These are phyloP conservation scores for Pholiota molesta DNA, from an alignment of 768 basidiomycete genomes.

Conservation along the genomic window DNA sequence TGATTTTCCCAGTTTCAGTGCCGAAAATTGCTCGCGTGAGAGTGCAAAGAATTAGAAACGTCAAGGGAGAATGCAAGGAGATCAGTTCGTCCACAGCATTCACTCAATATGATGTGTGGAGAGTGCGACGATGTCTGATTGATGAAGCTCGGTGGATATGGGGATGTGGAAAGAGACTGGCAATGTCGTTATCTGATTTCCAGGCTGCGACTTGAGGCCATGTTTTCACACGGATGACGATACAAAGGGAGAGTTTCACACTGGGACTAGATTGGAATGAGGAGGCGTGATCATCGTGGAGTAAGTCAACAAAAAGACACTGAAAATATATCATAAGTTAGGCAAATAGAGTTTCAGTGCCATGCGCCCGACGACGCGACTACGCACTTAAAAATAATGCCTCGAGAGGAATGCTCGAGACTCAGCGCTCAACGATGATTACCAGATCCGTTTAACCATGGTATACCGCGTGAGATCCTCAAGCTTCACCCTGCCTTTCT, in stretches of 20 bases:
- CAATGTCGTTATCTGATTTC: not conserved
- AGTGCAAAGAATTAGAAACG: not conserved
- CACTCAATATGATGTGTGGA: too few species aligned
- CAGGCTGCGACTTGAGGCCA: not conserved
- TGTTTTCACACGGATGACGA: not conserved
- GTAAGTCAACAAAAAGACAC: not conserved
- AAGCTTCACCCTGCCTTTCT: slow-evolving; percentile 67
- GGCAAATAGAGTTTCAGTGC: not conserved
- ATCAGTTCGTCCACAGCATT: not conserved
- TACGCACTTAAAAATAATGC: slow-evolving; percentile 8
- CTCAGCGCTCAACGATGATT: slow-evolving; percentile 9
- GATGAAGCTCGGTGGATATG: not conserved
- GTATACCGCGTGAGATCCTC: slow-evolving; percentile 94
- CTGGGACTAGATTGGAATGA: not conserved
- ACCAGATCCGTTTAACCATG: slow-evolving; percentile 93
- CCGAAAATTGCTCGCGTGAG: not conserved
- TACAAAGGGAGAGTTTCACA: not conserved
- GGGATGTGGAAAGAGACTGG: not conserved
- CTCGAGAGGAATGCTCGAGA: not conserved
- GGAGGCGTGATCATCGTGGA: not conserved
- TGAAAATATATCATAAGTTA: not conserved
- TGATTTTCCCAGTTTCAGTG: not conserved
- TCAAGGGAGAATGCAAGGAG: not conserved
- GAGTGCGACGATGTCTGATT: not conserved
- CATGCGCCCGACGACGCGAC: not conserved